Base-by-base conservation (phyloP, 108 stramenopile species). In the Cyclotella distinguenda region DNA sequence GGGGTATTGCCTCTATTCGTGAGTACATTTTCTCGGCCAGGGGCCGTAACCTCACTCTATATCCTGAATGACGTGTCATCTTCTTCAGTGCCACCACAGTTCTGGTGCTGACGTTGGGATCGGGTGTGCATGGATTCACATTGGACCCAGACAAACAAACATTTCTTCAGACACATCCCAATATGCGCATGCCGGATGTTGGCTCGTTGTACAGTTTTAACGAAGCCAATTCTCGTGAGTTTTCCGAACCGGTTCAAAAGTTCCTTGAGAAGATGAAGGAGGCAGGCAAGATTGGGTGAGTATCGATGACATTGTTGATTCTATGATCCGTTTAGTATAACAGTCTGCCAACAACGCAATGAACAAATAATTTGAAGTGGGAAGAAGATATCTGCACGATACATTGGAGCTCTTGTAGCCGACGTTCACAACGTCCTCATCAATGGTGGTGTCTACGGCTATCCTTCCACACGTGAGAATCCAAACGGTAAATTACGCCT, bases 401-500 rank as follows among this genome's bases (percentile, higher is more conserved):
- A 99, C 77, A 83, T 99, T 28, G 99, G 99, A 9, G 95, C 97
- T 26, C 82, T 99, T 68, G 99, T 99, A 16, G 95, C 96, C 0
- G 99, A 99, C 72, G 94, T 98, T 2, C 99, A 99, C 87, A 97
- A 98, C 57, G 89, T 98, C n/a, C 76, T 99, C 31, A 86, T 99
- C 64, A 97, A 99, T 72, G 98, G 98, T 6, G 99, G 98, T 10
- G 90, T 99, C 56, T 99, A 97, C 57, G 95, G 96, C 25, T 99
- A 99, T 82, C 99, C 99, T 32, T 80, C 87, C 40, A 97, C 97
- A 35, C 71, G 69, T 7, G 68, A 76, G 19, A 91, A 93, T 65
- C 86, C 85, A 15, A 73, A 91, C 35, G 95, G 96, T 28, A 96
- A 97, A 74, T 65, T 96, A 18, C 80, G 95, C 1, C 82, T 96